Evolutionary conservation across 2,329 filamentous ascomycete genomes (phyloP).

Genomic region (Paraconiothyrium brasiliense): DNA sequence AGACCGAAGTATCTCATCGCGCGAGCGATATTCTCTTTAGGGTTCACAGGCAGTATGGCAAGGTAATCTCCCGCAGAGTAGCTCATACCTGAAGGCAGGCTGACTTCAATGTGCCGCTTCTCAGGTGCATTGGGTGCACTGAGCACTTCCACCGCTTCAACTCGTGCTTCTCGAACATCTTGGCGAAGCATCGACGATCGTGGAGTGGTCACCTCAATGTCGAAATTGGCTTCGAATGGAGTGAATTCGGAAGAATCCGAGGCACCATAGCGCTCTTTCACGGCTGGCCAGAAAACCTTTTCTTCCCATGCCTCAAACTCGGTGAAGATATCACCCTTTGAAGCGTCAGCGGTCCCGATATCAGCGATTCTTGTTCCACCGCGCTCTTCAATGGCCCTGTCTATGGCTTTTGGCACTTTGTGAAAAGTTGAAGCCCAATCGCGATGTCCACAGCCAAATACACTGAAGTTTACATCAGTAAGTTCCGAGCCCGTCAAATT

Average conservation of each 20-base stretch:
- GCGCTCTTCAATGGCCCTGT: conserved; percentile 39
- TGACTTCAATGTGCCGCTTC: conserved; percentile 55
- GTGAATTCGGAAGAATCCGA: conserved; percentile 32
- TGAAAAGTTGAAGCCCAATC: conserved; percentile 56
- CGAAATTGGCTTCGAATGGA: conserved; percentile 38
- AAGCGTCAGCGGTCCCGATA: conserved; percentile 48
- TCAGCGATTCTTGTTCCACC: conserved; percentile 45
- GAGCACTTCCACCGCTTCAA: conserved; percentile 44
- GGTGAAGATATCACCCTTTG: conserved; percentile 51
- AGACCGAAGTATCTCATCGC: conserved; percentile 72
- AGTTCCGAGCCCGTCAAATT: conserved; percentile 39
- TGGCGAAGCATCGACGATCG: conserved; percentile 49
- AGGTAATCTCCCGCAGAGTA: conserved; percentile 82
- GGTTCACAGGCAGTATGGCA: conserved; percentile 76
- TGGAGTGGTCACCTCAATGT: conserved; percentile 46
- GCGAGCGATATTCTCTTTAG: conserved; percentile 67
- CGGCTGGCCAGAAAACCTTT: conserved; percentile 48
- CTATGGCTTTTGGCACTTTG: conserved; percentile 50
- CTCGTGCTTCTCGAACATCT: conserved; percentile 48
- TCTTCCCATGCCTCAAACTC: conserved; percentile 55
- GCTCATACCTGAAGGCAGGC: conserved; percentile 58
- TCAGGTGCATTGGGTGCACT: conserved; percentile 37
- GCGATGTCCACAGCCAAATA: conserved; percentile 54
- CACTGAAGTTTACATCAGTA: conserved; percentile 48
- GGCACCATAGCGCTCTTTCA: conserved; percentile 43